phyloP scores from a whole-genome alignment of 1,284 basidiomycete species.

The Papiliotrema flavescens region DNA sequence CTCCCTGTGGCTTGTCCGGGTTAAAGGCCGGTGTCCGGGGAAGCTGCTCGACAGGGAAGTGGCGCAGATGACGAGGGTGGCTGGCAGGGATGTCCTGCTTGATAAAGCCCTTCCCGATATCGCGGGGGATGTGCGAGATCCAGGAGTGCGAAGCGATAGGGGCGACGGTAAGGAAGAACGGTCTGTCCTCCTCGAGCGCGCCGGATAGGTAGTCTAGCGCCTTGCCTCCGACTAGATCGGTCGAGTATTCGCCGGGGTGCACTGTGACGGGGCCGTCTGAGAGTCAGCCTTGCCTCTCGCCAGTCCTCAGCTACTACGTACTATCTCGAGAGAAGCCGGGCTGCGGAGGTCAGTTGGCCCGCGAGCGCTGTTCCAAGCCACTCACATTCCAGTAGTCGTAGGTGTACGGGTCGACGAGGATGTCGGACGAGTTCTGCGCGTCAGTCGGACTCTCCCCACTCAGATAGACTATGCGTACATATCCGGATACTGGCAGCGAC shows the following conservation, averaged over 20 bases:
- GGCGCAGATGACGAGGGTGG: conserved; percentile 23
- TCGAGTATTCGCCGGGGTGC: conserved; percentile 27
- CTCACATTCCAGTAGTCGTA: conserved; percentile 33
- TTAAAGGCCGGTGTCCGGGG: conserved; percentile 24
- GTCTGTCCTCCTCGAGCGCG: conserved; percentile 15
- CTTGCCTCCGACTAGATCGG: conserved; percentile 30
- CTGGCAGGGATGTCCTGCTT: conserved; percentile 12
- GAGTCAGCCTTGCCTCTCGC: not conserved
- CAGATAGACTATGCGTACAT: not conserved
- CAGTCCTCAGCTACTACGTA: not conserved
- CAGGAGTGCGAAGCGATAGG: conserved; percentile 11
- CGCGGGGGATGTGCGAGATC: not conserved
- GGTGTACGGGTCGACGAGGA: conserved; percentile 39
- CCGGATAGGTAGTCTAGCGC: conserved; percentile 26
- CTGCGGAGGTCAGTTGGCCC: conserved; percentile 10
- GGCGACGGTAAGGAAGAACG: conserved; percentile 33
- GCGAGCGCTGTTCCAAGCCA: conserved; percentile 11
- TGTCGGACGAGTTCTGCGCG: conserved; percentile 18
- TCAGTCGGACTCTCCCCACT: too few species aligned
- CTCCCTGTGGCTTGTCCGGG: conserved; percentile 28
- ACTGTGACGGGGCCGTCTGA: conserved; percentile 21
- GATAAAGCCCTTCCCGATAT: not conserved
- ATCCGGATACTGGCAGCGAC: conserved; percentile 17
- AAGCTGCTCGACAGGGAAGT: conserved; percentile 23
- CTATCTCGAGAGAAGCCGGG: not conserved